Conservation (phyloP, 139 green algal genomes). For the Micromonas pusilla region DNA sequence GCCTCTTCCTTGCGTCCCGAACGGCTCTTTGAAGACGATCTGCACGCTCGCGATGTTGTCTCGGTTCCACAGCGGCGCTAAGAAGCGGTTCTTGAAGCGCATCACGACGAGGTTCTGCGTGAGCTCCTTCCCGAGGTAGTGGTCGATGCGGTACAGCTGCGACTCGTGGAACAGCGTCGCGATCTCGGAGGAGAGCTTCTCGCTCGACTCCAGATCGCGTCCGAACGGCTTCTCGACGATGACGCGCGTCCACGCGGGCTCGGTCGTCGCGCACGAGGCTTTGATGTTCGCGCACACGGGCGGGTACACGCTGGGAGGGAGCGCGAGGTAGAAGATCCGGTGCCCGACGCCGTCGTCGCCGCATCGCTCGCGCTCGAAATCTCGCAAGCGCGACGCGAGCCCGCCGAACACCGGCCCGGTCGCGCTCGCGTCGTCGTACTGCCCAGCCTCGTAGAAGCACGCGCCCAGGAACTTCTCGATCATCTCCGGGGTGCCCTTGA, state of each 20-base stretch:
- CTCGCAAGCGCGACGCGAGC: not conserved
- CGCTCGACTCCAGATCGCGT: constrained; percentile 66
- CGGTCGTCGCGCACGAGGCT: not conserved
- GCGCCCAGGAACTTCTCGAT: constrained; percentile 61
- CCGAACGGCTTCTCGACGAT: constrained; percentile 62
- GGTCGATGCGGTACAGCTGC: constrained; percentile 70
- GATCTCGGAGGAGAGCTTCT: constrained; percentile 68
- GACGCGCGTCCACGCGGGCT: constrained; percentile 37
- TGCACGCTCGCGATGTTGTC: constrained; percentile 82
- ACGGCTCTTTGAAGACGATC: constrained; percentile 92
- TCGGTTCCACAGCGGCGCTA: constrained; percentile 71
- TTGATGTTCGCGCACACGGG: constrained; percentile 50
- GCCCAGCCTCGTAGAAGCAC: not conserved
- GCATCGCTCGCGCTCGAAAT: not conserved
- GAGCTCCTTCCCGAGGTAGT: constrained; percentile 98
- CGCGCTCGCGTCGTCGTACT: not conserved
- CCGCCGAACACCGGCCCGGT: not conserved
- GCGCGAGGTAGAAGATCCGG: constrained; percentile 85
- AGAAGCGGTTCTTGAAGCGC: constrained; percentile 88
- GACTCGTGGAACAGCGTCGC: constrained; percentile 54
- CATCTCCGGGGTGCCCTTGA: constrained; percentile 69
- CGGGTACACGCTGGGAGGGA: constrained; percentile 91
- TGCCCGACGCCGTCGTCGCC: not conserved
- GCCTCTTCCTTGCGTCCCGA: constrained; percentile 79
- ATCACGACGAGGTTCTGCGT: constrained; percentile 94